A percentile compares a stretch with the other conserved stretches of the same genome.
phyloP scores from a whole-genome alignment of 306 rosid genomes.

The Benincasa hispida region DNA sequence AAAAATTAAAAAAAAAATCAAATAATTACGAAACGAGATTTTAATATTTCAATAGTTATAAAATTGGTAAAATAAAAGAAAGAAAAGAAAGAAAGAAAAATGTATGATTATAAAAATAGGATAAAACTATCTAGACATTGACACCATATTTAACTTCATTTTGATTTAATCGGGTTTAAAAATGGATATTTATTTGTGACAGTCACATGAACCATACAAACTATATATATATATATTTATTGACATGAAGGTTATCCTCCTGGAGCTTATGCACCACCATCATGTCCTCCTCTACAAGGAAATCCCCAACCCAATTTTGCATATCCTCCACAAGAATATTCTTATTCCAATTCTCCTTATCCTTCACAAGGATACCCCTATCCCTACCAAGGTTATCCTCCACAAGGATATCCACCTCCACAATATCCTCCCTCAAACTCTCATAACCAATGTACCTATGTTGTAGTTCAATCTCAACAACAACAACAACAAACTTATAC shows the following conservation, averaged over 20 bases:
- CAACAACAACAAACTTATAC: background rate
- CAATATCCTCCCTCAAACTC: slow-evolving; percentile 24
- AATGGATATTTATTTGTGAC: background rate
- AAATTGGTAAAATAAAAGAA: too few relatives aligned
- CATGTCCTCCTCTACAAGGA: slow-evolving; percentile 6
- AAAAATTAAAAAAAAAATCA: too few relatives aligned
- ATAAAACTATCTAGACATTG: too few relatives aligned
- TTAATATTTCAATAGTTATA: too few relatives aligned
- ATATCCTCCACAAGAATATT: background rate
- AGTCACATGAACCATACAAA: background rate
- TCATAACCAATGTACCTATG: background rate
- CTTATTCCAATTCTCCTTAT: background rate
- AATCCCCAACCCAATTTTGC: background rate
- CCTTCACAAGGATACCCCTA: slow-evolving; percentile 18
- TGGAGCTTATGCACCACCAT: slow-evolving; percentile 2
- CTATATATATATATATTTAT: background rate
- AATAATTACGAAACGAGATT: too few relatives aligned
- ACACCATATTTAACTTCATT: too few relatives aligned
- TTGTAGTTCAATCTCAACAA: slow-evolving; percentile 2
- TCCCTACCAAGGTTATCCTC: slow-evolving; percentile 19
- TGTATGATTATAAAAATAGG: too few relatives aligned
- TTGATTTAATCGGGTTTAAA: background rate
- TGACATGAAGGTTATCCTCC: background rate
- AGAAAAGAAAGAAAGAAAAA: too few relatives aligned
- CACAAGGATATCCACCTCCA: slow-evolving; percentile 6